phyloP scores from a whole-genome alignment of 768 basidiomycete species.

The Kwoniella sp. region DNA sequence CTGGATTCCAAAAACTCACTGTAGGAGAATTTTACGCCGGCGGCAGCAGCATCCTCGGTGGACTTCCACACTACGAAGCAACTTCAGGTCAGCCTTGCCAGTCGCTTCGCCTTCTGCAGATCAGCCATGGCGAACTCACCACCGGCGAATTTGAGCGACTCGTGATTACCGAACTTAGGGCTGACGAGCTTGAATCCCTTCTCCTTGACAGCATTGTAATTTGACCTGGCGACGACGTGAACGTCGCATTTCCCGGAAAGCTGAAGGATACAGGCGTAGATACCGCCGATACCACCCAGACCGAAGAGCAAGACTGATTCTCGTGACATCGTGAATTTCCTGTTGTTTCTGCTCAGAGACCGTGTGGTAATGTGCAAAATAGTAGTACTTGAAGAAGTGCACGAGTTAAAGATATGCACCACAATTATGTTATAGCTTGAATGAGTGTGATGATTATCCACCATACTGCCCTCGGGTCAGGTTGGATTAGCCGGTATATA shows the following conservation, averaged over 20 bases:
- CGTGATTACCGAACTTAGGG: conserved; percentile 48
- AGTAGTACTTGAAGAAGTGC: too few relatives aligned
- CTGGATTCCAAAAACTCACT: conserved; percentile 24
- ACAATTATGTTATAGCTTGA: too few relatives aligned
- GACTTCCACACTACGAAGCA: conserved; percentile 38
- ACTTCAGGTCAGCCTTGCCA: not conserved
- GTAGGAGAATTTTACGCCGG: conserved; percentile 37
- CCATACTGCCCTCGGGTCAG: too few relatives aligned
- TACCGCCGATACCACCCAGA: conserved; percentile 53
- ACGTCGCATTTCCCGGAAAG: conserved; percentile 47
- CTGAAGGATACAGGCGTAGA: conserved; percentile 52
- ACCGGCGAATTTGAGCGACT: conserved; percentile 45
- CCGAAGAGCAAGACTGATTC: conserved; percentile 50
- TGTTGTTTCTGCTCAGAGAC: too few relatives aligned
- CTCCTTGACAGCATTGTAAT: conserved; percentile 43
- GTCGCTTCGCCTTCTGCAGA: not conserved
- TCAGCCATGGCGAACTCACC: conserved; percentile 40
- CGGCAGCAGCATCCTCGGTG: conserved; percentile 47
- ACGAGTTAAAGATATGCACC: too few relatives aligned
- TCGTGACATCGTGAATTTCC: conserved; percentile 31
- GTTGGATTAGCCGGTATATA: not conserved
- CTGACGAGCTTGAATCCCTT: conserved; percentile 45
- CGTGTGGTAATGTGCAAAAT: too few relatives aligned
- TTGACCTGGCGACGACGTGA: conserved; percentile 48
- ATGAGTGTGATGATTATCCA: too few relatives aligned